Base-by-base conservation (phyloP, 2,329 filamentous ascomycete species). In the Fonsecaea pedrosoi region DNA sequence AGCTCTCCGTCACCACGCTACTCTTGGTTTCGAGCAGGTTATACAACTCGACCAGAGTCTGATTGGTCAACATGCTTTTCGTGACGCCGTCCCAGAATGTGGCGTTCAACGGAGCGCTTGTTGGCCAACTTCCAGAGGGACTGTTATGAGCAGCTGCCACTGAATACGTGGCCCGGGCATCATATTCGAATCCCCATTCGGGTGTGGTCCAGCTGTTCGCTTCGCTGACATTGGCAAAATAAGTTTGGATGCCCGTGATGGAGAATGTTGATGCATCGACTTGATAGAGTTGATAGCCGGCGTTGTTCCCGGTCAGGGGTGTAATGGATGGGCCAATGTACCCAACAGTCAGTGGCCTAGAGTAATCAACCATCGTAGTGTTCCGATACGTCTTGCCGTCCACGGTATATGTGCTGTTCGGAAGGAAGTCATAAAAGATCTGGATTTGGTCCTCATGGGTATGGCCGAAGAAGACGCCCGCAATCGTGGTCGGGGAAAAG, bases 381-480 rank as follows among this genome's bases (percentile, higher is more conserved):
- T 58, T 58, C 5, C 55, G 55, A 38, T 58, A 58, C 12, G 37
- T 58, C 12, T 40, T 58, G 55, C 55, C 55, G 30, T 58, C 30
- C 7, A 25, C 7, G 12, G 32, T 58, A 21, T 58, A 37, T 2
- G 55, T 58, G 55, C 34, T 58, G n/a, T 58, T 58, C 3, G 45
- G 55, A 8, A 58, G 55, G 55, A 58, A 58, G 30, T 58, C 55
- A 40, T 40, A 58, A 25, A 58, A 58, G 7, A 40, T 58, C 8
- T 58, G 55, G 21, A 58, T 38, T 34, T 40, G 55, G 37, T 58
- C 55, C 18, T 58, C 55, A 18, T 58, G 55, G 34, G 55, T 58
- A 18, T 58, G 55, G 32, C 55, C 55, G 35, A 58, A 58, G 55
- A 58, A 58, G 45, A 58, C 35, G 4, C 37, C 55, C 10, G 55